Base-by-base conservation (phyloP, 192 early-diverging fungal species). In the Coemansia sp. region DNA sequence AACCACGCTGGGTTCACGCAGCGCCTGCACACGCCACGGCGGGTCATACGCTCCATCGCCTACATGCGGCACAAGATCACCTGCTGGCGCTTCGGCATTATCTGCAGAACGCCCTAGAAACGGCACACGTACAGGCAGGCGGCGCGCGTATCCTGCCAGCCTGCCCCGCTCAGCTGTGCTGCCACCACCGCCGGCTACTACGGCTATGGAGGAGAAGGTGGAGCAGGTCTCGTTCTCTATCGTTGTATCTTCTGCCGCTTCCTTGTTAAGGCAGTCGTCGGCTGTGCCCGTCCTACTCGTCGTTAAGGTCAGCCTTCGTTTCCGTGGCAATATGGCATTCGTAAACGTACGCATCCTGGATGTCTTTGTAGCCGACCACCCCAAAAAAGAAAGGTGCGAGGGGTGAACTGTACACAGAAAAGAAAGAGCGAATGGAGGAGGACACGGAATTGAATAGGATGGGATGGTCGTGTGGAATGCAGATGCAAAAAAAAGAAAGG, bases 271-370 rank as follows among this genome's bases (percentile, higher is more conserved):
- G 32, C 0, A 32, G 32, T 32, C 32, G 2, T 32, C 32, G 32
- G 32, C 4, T 32, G 32, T 32, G 32, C 32, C 32, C 32, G 32
- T 32, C 32, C 32, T 32, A 11, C 15, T 67, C 71, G 8, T 43
- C 40, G 23, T 42, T 15, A 40, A 13, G 37, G 63, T 69, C 45
- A 44, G 42, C 47, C 71, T 58, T n/a, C 75, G 54, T 47, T 49
- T 68, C 41, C 76, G 76, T 5, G 76, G 74, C 15, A 71, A 64
- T 57, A 82, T 76, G 37, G 75, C 74, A 50, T 59, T 74, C 21
- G 79, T 71, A 41, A 82, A 68, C 10, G 67, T 65, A 9, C 64
- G 67, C 79, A 82, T 82, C 32, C 32, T 9, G 26, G 10, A 9
- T 7, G 11, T 53, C 52, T 32, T 32, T 32, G 32, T 2, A 32